Conservation (phyloP, 2,329 filamentous ascomycete species). For the Fusarium tuaranense region DNA sequence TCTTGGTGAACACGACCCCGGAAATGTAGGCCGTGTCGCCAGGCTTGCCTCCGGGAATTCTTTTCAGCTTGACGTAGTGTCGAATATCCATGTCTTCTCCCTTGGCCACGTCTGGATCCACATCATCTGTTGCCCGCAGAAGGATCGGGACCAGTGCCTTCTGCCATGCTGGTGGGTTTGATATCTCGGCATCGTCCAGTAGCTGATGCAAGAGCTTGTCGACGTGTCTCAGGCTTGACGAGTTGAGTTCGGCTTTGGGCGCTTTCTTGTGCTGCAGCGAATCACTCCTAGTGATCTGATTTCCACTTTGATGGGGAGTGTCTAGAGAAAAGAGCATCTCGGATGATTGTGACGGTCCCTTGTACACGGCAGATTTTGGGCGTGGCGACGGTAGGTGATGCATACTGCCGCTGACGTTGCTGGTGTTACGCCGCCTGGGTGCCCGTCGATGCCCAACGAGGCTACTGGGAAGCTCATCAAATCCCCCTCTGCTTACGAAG, state of each 20-base stretch:
- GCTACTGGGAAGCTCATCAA: constrained; percentile 72
- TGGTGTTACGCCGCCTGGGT: constrained; percentile 82
- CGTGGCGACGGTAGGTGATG: constrained; percentile 81
- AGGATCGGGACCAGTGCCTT: constrained; percentile 91
- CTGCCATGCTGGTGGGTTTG: constrained; percentile 84
- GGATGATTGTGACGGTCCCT: constrained; percentile 65
- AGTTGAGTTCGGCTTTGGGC: constrained; percentile 85
- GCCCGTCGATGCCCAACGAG: constrained; percentile 71
- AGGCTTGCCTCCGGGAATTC: constrained; percentile 90
- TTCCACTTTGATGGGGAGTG: constrained; percentile 55
- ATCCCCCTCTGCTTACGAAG: constrained; percentile 72
- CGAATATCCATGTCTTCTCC: constrained; percentile 97
- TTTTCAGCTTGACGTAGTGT: constrained; percentile 97
- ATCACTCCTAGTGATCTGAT: constrained; percentile 78
- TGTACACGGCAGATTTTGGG: constrained; percentile 67
- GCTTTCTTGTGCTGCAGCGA: constrained; percentile 82
- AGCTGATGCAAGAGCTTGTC: constrained; percentile 86
- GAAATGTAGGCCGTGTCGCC: constrained; percentile 97
- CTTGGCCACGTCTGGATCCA: constrained; percentile 89
- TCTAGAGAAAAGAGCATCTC: constrained; percentile 64
- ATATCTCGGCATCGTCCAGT: constrained; percentile 79
- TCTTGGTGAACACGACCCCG: constrained; percentile 97
- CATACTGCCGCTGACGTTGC: constrained; percentile 78
- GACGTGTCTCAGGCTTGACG: constrained; percentile 89
- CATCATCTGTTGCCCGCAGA: constrained; percentile 90